Conservation (phyloP, 257 asterid species). For the Henckelia pumila region DNA sequence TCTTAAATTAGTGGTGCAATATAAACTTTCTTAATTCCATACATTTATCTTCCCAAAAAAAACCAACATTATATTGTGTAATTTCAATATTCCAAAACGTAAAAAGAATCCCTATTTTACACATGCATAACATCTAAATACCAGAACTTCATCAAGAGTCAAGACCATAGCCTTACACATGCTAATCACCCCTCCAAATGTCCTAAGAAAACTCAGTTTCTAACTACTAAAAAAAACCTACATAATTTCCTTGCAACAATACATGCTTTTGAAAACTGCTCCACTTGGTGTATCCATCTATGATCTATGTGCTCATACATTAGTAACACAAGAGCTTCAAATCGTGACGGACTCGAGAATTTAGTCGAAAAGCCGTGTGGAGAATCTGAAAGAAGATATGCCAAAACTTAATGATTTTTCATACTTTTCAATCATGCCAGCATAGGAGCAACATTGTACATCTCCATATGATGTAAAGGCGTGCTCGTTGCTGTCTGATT, state of each 20-base stretch:
- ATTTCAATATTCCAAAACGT: too few species aligned
- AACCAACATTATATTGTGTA: too few species aligned
- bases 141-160: background rate
- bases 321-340: background rate
- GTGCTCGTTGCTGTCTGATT: slow-evolving; percentile 10
- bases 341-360: background rate
- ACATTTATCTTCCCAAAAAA: too few species aligned
- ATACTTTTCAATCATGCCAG: slow-evolving; percentile 10
- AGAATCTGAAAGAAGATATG: background rate
- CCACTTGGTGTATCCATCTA: background rate
- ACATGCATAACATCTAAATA: background rate
- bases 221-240: background rate
- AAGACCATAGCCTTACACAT: too few species aligned
- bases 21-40: too few species aligned
- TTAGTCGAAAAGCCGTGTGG: background rate
- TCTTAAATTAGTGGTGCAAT: too few species aligned
- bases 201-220: background rate
- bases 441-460: slow-evolving; percentile 18
- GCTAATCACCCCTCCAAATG: too few species aligned
- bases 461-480: slow-evolving; percentile 19
- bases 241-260: background rate
- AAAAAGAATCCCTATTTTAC: too few species aligned
- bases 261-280: background rate
- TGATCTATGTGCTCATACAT: background rate
- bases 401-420: too few species aligned